Base-by-base conservation (phyloP, 495 filamentous ascomycete species). In the Xylaria castorea region DNA sequence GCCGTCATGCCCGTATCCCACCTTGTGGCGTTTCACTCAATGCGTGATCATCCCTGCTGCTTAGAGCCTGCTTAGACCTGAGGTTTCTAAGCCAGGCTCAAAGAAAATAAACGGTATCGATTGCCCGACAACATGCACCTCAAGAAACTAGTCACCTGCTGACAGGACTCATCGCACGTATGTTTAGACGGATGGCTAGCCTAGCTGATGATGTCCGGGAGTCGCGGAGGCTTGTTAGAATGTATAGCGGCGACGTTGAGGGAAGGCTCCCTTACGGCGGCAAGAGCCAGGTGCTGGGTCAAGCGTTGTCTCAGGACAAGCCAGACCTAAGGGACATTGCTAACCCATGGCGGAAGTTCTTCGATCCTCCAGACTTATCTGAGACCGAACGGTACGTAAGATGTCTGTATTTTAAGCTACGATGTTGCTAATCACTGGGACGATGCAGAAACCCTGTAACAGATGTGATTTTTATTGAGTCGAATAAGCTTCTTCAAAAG, bases 141-240 rank as follows among this genome's bases (percentile, higher is more conserved):
- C 30, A 9, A 5, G 4, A 60, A 36, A 55, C 27, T 22, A 2
- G 8, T 27, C 11, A 27, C 12, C 50, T 22, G 3, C 22, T 2
- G 0, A 32, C 32, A 16, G 22, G 1, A 11, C 27, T 58, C 53
- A 12, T 30, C 25, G 18, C 32, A 30, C 51, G 25, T 25, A 7
- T 36, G 3, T 18, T 3, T 1, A 32, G 38, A 44, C 40, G 11
- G 3, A 65, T 65, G 62, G 12, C n/a, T 42, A 32, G 44, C 22
- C 11, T 65, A 16, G 2, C 44, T 27, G 62, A 64, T 4, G 61
- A 65, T 48, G 4, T 36, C 22, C 38, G 25, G 38, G 62, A 65
- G 62, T 65, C 62, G 38, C 62, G 62, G 1, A 42, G 62, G 62
- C 62, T 65, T 30, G 62, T 65, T 14, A 42, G 62, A 38, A 48